Percentiles rank a stretch among this genome's conserved stretches.
Evolutionary conservation across 2,329 filamentous ascomycete genomes (phyloP).

Genomic region (Endocalyx cinctus): DNA sequence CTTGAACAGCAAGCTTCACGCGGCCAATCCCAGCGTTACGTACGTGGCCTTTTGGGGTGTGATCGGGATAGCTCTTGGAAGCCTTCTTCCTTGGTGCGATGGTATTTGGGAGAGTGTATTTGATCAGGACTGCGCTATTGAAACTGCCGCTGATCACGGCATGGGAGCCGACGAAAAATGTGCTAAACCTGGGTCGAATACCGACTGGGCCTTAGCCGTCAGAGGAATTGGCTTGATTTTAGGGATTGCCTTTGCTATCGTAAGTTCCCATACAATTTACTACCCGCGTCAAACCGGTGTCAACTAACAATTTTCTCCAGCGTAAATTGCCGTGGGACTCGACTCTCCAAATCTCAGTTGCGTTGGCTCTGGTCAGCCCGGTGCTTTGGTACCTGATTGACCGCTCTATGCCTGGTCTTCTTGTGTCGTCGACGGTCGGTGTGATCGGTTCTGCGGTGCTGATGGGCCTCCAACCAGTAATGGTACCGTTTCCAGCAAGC

Average conservation of each 20-base stretch:
- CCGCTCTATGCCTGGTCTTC: conserved; percentile 77
- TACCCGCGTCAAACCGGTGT: no score
- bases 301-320: conserved; percentile 42
- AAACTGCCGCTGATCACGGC: conserved; percentile 11
- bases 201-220: conserved; percentile 65
- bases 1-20: no score
- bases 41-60: conserved; percentile 81
- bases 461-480: conserved; percentile 69
- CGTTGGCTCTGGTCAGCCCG: conserved; percentile 85
- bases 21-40: no score
- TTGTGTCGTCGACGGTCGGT: conserved; percentile 71
- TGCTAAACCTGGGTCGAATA: conserved; percentile 20
- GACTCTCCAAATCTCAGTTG: conserved; percentile 86
- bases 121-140: conserved; percentile 23
- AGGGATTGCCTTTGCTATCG: conserved; percentile 66
- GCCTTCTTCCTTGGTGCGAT: conserved; percentile 80
- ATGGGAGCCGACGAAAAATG: conserved; percentile 26
- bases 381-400: conserved; percentile 96
- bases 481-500: conserved; percentile 61
- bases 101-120: conserved; percentile 60
- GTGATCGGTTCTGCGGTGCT: conserved; percentile 69
- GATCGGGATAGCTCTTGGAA: conserved; percentile 72
- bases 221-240: conserved; percentile 57
- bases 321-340: conserved; percentile 90
- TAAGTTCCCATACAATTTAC: no score